These are phyloP conservation scores for Isabelozyma gotoi DNA, from an alignment of 805 yeast genomes.

Conservation along the genomic window DNA sequence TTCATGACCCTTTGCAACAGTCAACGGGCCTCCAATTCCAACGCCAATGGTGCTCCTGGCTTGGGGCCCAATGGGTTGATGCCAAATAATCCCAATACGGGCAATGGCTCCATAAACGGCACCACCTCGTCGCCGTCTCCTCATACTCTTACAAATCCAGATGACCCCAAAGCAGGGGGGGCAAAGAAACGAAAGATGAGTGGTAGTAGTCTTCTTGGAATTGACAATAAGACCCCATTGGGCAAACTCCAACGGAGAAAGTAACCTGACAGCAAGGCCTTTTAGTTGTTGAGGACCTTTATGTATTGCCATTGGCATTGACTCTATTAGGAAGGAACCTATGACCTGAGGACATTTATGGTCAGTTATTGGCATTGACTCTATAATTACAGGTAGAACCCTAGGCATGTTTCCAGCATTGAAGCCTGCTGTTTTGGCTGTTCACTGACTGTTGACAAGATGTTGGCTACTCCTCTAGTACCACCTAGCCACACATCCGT, in stretches of 20 bases:
- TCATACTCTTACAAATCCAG: slow-evolving; percentile 6
- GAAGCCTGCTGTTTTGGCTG: background rate
- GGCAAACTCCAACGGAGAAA: slow-evolving; percentile 1
- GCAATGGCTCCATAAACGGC: slow-evolving; percentile 1
- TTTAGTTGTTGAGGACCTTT: too few species aligned
- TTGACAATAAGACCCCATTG: slow-evolving; percentile 2
- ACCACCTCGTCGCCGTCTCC: slow-evolving; percentile 11
- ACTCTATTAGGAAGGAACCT: too few species aligned
- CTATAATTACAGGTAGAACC: background rate
- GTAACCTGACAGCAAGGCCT: too few species aligned
- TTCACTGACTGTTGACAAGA: background rate
- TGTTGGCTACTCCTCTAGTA: too few species aligned
- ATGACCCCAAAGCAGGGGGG: slow-evolving; percentile 8
- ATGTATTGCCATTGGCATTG: too few species aligned
- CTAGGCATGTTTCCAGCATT: background rate
- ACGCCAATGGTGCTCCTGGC: slow-evolving; percentile 4
- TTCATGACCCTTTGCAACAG: slow-evolving; percentile 26
- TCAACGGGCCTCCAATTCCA: slow-evolving; percentile 18
- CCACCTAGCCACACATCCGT: background rate
- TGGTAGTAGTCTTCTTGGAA: slow-evolving; percentile 6
- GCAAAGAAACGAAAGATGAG: slow-evolving; percentile 13
- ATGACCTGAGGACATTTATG: too few species aligned
- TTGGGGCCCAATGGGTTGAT: slow-evolving; percentile 2
- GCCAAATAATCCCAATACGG: background rate
- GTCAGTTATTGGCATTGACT: too few species aligned